Evolutionary conservation across 2,329 filamentous ascomycete genomes (phyloP).

Genomic region (Beauveria sp.): DNA sequence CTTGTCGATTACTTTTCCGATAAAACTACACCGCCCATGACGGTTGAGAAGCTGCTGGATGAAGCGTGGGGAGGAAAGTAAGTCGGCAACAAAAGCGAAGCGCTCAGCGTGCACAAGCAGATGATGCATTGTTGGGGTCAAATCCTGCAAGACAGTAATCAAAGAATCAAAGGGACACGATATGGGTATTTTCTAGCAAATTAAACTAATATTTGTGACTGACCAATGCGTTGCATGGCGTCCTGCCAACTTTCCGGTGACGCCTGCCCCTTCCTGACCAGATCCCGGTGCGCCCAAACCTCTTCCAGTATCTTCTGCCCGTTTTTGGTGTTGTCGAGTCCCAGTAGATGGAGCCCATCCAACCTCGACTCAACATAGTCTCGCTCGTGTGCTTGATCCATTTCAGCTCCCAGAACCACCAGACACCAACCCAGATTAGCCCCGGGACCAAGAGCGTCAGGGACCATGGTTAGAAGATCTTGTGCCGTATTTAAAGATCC

Average conservation of each 20-base stretch:
- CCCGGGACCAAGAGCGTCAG: not conserved
- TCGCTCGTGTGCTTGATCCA: not conserved
- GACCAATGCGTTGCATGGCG: not conserved
- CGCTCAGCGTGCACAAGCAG: not conserved
- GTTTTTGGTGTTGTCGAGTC: not conserved
- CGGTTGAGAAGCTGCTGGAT: not conserved
- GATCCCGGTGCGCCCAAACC: not conserved
- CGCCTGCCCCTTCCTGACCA: not conserved
- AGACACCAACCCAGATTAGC: not conserved
- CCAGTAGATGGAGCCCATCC: not conserved
- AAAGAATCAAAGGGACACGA: not conserved
- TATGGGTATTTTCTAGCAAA: not conserved
- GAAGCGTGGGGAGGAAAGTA: not conserved
- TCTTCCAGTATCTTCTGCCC: not conserved
- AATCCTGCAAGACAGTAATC: not conserved
- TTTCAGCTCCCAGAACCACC: not conserved
- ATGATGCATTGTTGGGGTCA: not conserved
- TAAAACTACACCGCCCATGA: not conserved
- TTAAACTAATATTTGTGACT: not conserved
- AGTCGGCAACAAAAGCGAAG: not conserved
- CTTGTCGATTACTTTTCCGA: conserved; percentile 18
- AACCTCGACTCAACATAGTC: not conserved
- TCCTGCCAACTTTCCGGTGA: not conserved
- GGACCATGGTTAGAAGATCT: not conserved
- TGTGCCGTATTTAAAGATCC: not conserved